A percentile compares a stretch with the other conserved stretches of the same genome.
phyloP scores from a whole-genome alignment of 2,329 filamentous ascomycete species.

The Biscogniauxia marginata region DNA sequence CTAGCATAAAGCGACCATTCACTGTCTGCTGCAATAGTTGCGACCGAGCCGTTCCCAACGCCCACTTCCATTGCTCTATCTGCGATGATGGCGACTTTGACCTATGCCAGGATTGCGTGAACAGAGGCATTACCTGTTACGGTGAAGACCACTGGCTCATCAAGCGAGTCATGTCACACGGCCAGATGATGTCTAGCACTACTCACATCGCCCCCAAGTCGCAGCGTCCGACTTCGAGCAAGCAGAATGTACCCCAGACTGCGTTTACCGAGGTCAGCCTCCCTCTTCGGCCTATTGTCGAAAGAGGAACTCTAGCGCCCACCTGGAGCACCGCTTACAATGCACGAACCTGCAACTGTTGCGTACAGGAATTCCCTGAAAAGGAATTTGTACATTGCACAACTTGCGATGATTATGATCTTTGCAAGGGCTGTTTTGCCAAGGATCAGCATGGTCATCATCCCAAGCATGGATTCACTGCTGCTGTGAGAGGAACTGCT shows the following conservation, averaged over 20 bases:
- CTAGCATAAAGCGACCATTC: conserved; percentile 48
- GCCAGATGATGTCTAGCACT: conserved; percentile 77
- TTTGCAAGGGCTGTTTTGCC: conserved; percentile 81
- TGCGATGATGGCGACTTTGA: conserved; percentile 95
- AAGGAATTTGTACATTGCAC: conserved; percentile 81
- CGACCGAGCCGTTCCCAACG: conserved; percentile 71
- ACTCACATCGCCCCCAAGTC: conserved; percentile 75
- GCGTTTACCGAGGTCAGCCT: conserved; percentile 7
- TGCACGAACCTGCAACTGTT: conserved; percentile 67
- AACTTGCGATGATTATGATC: conserved; percentile 84
- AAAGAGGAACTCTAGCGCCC: neutral
- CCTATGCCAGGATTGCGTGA: conserved; percentile 78
- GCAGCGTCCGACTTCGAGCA: conserved; percentile 33
- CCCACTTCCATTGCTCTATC: conserved; percentile 91
- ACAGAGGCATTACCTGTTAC: conserved; percentile 72
- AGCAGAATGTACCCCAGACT: conserved; percentile 3
- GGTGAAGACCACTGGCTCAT: conserved; percentile 88
- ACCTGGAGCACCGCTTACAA: conserved; percentile 14
- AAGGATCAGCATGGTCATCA: conserved; percentile 83
- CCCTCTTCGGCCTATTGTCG: conserved; percentile 17
- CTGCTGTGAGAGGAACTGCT: conserved; percentile 62
- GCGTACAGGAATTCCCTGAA: conserved; percentile 69
- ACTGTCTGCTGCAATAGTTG: conserved; percentile 95
- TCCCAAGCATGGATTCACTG: conserved; percentile 76
- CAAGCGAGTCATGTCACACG: conserved; percentile 79